phyloP scores from a whole-genome alignment of 352 stramenopile genomes.

The Phytophthora sp. region DNA sequence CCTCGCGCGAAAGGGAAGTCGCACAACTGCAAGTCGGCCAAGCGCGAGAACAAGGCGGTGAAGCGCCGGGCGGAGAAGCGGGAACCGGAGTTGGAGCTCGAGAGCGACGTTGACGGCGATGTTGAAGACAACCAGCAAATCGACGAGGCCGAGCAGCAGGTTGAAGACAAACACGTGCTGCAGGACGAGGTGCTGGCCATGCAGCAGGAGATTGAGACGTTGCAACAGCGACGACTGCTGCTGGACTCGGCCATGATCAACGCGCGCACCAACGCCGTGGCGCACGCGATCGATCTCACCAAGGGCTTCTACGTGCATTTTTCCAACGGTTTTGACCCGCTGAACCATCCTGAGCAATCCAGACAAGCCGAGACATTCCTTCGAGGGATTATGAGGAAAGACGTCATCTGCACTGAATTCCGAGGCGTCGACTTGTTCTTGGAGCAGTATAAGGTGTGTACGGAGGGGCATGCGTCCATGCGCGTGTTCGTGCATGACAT shows the following conservation, averaged over 20 bases:
- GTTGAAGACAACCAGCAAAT: constrained; percentile 11
- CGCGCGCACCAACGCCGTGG: constrained; percentile 32
- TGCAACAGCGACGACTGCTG: constrained; percentile 44
- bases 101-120: constrained; percentile 1
- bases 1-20: constrained; percentile 6
- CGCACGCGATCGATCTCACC: constrained; percentile 38
- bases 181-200: constrained; percentile 33
- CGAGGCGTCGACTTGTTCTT: constrained; percentile 57
- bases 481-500: constrained; percentile 34
- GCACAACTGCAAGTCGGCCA: constrained; percentile 18
- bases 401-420: constrained; percentile 64
- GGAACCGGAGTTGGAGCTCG: neutral
- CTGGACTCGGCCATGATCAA: constrained; percentile 44
- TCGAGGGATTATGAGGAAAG: constrained; percentile 42
- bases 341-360: constrained; percentile 20
- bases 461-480: constrained; percentile 36
- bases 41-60: neutral
- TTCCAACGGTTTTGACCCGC: constrained; percentile 39
- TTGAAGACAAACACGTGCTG: neutral
- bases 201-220: constrained; percentile 37
- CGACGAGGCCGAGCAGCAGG: constrained; percentile 1
- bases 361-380: constrained; percentile 40
- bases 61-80: neutral
- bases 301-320: constrained; percentile 57
- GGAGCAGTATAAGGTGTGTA: constrained; percentile 49